Conservation (phyloP, 192 early-diverging fungal genomes). For the Ambispora gerdemannii region DNA sequence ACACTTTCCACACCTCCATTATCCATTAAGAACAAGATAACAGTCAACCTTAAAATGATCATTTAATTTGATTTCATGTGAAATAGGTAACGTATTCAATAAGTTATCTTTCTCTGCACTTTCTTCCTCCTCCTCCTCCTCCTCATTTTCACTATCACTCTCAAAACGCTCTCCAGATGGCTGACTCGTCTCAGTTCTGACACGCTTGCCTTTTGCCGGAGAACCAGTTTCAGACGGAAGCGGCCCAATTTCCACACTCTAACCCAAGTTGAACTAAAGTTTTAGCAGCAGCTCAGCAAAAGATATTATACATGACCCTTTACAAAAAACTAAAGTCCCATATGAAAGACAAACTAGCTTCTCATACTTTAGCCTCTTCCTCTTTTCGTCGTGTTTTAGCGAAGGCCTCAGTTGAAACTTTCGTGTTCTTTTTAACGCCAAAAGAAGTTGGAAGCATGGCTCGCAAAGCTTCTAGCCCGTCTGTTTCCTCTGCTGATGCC, state of each 20-base stretch:
- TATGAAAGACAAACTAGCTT: background rate
- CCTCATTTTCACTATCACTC: constrained; percentile 40
- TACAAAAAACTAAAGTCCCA: background rate
- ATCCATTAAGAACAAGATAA: background rate
- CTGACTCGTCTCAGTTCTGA: background rate
- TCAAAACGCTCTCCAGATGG: background rate
- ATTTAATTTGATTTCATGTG: constrained; percentile 62
- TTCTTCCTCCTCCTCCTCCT: constrained; percentile 39
- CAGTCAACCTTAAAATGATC: constrained; percentile 62
- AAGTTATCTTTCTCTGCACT: constrained; percentile 32
- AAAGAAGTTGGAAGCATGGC: constrained; percentile 53
- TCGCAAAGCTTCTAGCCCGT: constrained; percentile 43
- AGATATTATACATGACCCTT: background rate
- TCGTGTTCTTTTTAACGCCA: constrained; percentile 43
- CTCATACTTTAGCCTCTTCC: constrained; percentile 23
- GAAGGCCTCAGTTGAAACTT: constrained; percentile 27
- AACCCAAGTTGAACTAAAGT: background rate
- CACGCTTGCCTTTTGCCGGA: background rate
- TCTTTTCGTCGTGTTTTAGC: constrained; percentile 38
- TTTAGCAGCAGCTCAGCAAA: background rate
- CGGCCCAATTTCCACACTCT: background rate
- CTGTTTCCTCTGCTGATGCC: constrained; percentile 24
- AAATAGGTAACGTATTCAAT: constrained; percentile 54
- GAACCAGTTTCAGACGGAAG: background rate
- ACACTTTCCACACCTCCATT: background rate